Evolutionary conservation across 352 stramenopile genomes (phyloP).

Genomic region (Globisporangium sylvaticum): DNA sequence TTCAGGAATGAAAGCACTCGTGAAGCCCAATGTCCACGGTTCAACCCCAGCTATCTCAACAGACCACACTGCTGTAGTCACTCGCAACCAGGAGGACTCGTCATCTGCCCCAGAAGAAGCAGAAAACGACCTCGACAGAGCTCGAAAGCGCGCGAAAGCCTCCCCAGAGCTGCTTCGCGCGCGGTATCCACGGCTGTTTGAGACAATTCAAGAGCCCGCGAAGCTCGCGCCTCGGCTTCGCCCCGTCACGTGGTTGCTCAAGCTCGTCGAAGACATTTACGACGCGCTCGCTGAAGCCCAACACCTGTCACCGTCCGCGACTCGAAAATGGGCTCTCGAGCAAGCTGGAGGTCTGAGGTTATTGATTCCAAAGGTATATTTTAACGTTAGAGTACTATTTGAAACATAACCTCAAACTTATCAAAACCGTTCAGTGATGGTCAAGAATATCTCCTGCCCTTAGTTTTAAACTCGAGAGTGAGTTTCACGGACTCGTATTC

Average conservation of each 20-base stretch:
- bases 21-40: not conserved
- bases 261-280: constrained; percentile 63
- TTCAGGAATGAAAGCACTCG: not conserved
- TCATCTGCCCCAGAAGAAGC: not conserved
- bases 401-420: no score
- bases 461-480: no score
- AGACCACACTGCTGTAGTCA: not conserved
- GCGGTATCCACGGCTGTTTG: constrained; percentile 52
- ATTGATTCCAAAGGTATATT: no score
- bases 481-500: no score
- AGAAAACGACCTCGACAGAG: not conserved
- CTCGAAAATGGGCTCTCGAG: no score
- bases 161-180: constrained; percentile 30
- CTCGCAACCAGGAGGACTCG: constrained; percentile 13
- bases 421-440: no score
- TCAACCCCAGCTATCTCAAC: not conserved
- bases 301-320: no score
- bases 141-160: constrained; percentile 3
- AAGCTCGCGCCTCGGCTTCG: constrained; percentile 31
- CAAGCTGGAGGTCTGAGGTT: no score
- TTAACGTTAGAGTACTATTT: no score
- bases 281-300: constrained; percentile 37
- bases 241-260: constrained; percentile 59
- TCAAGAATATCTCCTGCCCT: no score
- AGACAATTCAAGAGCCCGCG: constrained; percentile 21